Percentiles rank a stretch among this genome's conserved stretches.
These are phyloP conservation scores for Fusarium incarnatum DNA, from an alignment of 2,329 filamentous ascomycete species.

Conservation along the genomic window DNA sequence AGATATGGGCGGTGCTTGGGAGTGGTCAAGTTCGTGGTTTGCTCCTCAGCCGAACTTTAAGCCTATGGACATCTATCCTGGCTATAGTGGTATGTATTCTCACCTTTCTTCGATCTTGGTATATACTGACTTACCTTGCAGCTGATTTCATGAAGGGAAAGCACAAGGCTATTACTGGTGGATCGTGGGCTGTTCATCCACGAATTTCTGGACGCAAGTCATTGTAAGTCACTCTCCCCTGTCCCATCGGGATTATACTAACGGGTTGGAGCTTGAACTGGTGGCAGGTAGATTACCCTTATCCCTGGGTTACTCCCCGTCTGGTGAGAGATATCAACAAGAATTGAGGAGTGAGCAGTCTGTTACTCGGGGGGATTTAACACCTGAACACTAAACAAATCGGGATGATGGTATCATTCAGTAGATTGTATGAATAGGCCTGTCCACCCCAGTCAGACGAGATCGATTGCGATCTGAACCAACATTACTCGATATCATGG, in stretches of 20 bases:
- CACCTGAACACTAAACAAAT: too few species aligned
- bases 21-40: not conserved
- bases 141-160: conserved; percentile 4
- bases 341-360: not conserved
- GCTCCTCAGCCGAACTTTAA: not conserved
- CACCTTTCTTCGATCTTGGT: too few species aligned
- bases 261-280: not conserved
- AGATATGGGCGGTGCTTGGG: conserved; percentile 2
- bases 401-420: not conserved
- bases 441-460: too few species aligned
- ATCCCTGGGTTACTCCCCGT: conserved; percentile 2
- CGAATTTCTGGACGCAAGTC: not conserved
- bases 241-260: too few species aligned
- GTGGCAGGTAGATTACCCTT: not conserved
- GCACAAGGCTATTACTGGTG: conserved; percentile 1
- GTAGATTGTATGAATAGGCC: not conserved
- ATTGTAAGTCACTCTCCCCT: not conserved
- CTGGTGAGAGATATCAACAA: not conserved
- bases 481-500: too few species aligned
- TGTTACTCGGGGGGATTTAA: too few species aligned
- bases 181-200: conserved; percentile 4
- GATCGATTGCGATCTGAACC: too few species aligned
- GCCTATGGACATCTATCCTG: not conserved
- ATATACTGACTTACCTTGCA: not conserved
- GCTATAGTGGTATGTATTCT: too few species aligned